phyloP scores from a whole-genome alignment of 2,329 filamentous ascomycete species.

The Aspergillus persii region DNA sequence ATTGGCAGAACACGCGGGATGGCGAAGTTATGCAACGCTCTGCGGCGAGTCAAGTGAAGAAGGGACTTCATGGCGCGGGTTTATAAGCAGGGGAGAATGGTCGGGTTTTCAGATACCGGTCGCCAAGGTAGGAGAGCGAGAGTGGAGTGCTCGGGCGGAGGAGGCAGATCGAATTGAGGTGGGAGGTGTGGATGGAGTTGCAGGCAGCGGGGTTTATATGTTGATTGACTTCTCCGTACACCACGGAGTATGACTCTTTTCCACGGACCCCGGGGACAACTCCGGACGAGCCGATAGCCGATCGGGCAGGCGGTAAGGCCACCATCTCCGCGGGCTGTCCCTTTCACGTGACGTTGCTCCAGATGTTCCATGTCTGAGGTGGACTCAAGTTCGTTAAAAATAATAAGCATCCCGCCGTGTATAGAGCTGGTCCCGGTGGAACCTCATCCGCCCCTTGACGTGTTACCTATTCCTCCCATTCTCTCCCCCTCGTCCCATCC shows the following conservation, averaged over 20 bases:
- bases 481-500: neutral
- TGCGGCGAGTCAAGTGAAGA: slow-evolving; percentile 35
- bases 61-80: slow-evolving; percentile 31
- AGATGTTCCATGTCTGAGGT: slow-evolving; percentile 3
- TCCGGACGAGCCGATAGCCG: slow-evolving; percentile 20
- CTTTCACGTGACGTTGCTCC: slow-evolving; percentile 9
- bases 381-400: slow-evolving; percentile 1
- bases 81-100: neutral
- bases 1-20: slow-evolving; percentile 21
- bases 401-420: neutral
- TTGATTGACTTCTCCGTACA: slow-evolving; percentile 1
- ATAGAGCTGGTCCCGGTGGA: slow-evolving; percentile 1
- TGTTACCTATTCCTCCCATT: neutral
- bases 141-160: neutral
- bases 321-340: neutral
- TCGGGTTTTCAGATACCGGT: neutral
- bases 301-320: neutral
- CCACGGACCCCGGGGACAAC: slow-evolving; percentile 27
- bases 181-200: neutral
- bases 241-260: slow-evolving; percentile 19
- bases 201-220: slow-evolving; percentile 15
- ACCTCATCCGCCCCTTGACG: neutral
- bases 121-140: neutral
- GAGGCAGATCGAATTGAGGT: neutral
- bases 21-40: slow-evolving; percentile 25